Evolutionary conservation across 2,329 filamentous ascomycete species (phyloP), one percentile per base, ranked within the genome.

Genomic region (Colletotrichum spaethianum): DNA sequence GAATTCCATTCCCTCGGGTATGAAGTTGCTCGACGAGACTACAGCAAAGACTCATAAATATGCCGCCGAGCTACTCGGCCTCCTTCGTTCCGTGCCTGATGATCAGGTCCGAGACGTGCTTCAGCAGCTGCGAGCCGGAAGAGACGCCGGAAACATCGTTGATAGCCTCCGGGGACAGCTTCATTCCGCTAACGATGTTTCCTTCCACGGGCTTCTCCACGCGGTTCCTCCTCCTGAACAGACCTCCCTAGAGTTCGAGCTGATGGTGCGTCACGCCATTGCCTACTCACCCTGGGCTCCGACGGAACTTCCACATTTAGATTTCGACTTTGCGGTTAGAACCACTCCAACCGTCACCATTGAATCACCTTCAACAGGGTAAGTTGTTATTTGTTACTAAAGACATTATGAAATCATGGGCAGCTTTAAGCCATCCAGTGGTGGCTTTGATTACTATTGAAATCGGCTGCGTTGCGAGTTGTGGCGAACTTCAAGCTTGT

Each of bases 221-320:
- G 55, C 53, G 0, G 63, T 67, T 3, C 55, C 55, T 4, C 67
- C 67, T 14, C 67, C 67, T 1, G 26, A 56, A 4, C 63, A 70
- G 16, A 67, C n/a, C 7, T 70, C 67, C 4, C 40, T 70, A 5
- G 67, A 70, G 31, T 70, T 70, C 11, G 63, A 70, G 23, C 4
- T 70, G 20, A 70, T 70, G 63, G 67, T 70, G 31, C 67, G 67
- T 3, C 55, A 70, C 16, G 40, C 63, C n/a, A 48, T 61, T 11
- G 67, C 63, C 18, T 70, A 70, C 40, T 70, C 63, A 4, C 63
- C 63, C 1, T 70, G 63, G 67, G 67, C 63, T 4, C 67, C 63
- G 5, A 67, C 20, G 11, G 67, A 70, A 23, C 63, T 70, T 3
- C 55, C 55, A 3, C 67, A 61, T 3, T 8, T 70, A 4, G 63